Conservation (phyloP, 2,329 filamentous ascomycete genomes). For the Graphiopsis chlorocephala region DNA sequence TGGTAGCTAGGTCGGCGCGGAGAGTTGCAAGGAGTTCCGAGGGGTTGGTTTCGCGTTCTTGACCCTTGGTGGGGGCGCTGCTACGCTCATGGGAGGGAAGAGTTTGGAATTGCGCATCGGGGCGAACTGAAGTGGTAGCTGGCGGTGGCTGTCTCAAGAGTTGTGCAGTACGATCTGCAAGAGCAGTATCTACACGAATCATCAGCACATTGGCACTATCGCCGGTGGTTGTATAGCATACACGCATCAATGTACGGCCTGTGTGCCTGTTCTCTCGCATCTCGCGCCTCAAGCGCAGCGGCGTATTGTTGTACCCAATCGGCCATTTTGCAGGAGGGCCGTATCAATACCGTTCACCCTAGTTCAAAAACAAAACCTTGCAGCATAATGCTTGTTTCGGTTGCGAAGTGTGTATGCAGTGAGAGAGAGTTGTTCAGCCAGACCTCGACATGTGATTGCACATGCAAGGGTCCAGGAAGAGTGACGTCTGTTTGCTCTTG, state of each 20-base stretch:
- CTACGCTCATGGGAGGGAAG: not conserved
- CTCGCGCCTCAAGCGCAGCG: slow-evolving; percentile 67
- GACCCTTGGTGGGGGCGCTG: slow-evolving; percentile 12
- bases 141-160: not conserved
- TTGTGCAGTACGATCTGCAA: slow-evolving; percentile 44
- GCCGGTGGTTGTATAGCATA: slow-evolving; percentile 44
- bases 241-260: slow-evolving; percentile 74
- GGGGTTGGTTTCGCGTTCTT: not conserved
- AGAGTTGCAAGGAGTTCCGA: slow-evolving; percentile 36
- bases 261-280: slow-evolving; percentile 65
- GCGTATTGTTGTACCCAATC: slow-evolving; percentile 83
- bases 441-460: not conserved
- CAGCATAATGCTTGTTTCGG: not conserved
- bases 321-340: slow-evolving; percentile 45
- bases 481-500: slow-evolving; percentile 5
- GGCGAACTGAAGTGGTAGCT: slow-evolving; percentile 24
- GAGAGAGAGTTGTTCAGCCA: not conserved
- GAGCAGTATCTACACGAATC: slow-evolving; percentile 39
- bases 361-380: not conserved
- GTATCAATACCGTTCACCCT: not conserved
- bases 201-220: not conserved
- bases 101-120: slow-evolving; percentile 22
- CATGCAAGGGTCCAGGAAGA: not conserved
- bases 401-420: not conserved
- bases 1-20: slow-evolving; percentile 69